A percentile compares a stretch with the other conserved stretches of the same genome.
Conservation (phyloP, 495 filamentous ascomycete species). For the Amniculicola lignicola region DNA sequence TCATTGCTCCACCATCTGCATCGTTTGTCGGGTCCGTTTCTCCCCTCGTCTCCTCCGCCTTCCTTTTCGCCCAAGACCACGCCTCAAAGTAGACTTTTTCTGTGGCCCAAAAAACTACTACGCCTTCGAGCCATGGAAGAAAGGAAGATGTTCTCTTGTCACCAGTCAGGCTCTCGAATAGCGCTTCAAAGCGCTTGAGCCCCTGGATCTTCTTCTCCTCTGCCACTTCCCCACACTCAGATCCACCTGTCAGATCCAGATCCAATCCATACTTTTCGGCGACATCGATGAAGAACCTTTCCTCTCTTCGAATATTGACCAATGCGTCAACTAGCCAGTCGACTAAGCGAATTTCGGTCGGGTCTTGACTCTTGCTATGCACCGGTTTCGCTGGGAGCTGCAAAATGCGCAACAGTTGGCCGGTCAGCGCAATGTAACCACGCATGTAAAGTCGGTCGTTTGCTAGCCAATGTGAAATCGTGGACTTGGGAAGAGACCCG, state of each 20-base stretch:
- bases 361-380: neutral
- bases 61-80: slow-evolving; percentile 19
- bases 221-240: neutral
- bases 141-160: neutral
- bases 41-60: neutral
- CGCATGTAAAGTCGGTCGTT: slow-evolving; percentile 23
- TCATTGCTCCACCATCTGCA: slow-evolving; percentile 18
- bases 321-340: slow-evolving; percentile 25
- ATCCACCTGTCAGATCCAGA: slow-evolving; percentile 2
- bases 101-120: slow-evolving; percentile 20
- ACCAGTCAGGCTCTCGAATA: slow-evolving; percentile 10
- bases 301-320: slow-evolving; percentile 20
- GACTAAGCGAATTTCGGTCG: slow-evolving; percentile 2
- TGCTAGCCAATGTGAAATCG: slow-evolving; percentile 16
- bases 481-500: slow-evolving; percentile 6
- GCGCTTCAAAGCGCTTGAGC: slow-evolving; percentile 12
- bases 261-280: slow-evolving; percentile 15
- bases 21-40: neutral
- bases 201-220: slow-evolving; percentile 13
- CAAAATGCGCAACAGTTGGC: slow-evolving; percentile 6
- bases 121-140: slow-evolving; percentile 19
- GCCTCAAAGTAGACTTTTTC: slow-evolving; percentile 23
- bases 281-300: slow-evolving; percentile 15
- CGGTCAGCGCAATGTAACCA: slow-evolving; percentile 21
- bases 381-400: slow-evolving; percentile 2